Base-by-base conservation (phyloP, 1,139 yeast genomes). In the Geotrichum histeridarum region DNA sequence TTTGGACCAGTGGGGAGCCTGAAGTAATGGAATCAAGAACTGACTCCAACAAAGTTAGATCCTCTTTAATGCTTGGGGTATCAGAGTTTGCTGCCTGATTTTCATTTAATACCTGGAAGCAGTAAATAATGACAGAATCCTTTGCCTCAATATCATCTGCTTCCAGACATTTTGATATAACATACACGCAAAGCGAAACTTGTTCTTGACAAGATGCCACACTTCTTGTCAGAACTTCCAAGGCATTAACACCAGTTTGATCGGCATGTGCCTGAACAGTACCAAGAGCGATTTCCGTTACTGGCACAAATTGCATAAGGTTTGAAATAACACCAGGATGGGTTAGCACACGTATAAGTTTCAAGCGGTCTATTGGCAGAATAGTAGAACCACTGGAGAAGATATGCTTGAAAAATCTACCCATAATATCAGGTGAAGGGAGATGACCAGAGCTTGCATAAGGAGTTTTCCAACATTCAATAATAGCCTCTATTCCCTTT, bases 311-410 rank as follows among this genome's bases (percentile, higher is more conserved):
- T 18, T 48, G 51, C 17, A 31, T 33, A 12, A 48, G 14, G 35
- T 48, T 42, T 17, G 47, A 6, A 48, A 48, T 37, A 32, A 48
- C 51, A 22, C 15, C 22, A 4, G 51, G 51, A 48, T 48, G 38
- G 5, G 51, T 48, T 17, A 48, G 39, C 5, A 33, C n/a, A 22
- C n/a, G 32, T 1, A 48, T 32, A 5, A 48, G 31, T 15, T 41
- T 38, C 51, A 45, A 41, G 7, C 41, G 37, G 14, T 48, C 51
- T 35, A 32, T 48, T 14, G 46, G 30, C 14, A 48, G 22, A 6
- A 12, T 14, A 14, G 15, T 32, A 9, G 42, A 14, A 12, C 51
- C 46, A 17, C 12, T 33, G 3, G 51, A 42, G 32, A 48, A 48
- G 1, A 42, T 8, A 8, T 18, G 39, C 33, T 42, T 48, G 18